phyloP scores from a whole-genome alignment of 2,329 filamentous ascomycete species.

The Pseudogymnoascus sp. region DNA sequence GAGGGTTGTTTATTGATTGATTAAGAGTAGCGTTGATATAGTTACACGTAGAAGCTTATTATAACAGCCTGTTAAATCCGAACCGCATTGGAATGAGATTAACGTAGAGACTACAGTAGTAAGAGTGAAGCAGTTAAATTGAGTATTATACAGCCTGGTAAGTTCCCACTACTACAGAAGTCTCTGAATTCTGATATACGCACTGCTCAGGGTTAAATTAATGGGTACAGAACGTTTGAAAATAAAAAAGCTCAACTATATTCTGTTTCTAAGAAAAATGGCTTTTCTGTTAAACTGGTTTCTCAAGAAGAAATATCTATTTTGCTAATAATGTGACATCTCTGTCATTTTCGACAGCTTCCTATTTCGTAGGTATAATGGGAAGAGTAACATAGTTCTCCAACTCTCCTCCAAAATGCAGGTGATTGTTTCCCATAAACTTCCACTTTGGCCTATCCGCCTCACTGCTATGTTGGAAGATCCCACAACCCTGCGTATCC shows the following conservation, averaged over 20 bases:
- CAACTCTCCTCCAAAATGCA: conserved; percentile 42
- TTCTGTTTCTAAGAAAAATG: neutral
- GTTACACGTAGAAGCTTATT: neutral
- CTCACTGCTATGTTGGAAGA: neutral
- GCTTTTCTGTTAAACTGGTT: neutral
- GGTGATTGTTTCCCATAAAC: conserved; percentile 42
- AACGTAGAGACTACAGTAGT: neutral
- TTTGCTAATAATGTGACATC: neutral
- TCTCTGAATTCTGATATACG: neutral
- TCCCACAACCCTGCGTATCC: neutral
- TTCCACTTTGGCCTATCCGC: conserved; percentile 29
- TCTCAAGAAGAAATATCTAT: neutral
- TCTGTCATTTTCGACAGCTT: neutral
- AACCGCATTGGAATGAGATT: neutral
- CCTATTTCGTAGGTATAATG: conserved; percentile 36
- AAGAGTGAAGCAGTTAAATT: neutral
- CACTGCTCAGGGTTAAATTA: neutral
- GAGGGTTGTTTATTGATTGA: conserved; percentile 23
- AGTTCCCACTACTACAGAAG: neutral
- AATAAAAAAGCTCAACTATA: neutral
- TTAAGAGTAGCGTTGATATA: neutral
- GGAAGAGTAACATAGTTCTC: conserved; percentile 47
- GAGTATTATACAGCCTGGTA: neutral
- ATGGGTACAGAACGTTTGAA: neutral
- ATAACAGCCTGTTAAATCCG: neutral